Evolutionary conservation across 2,329 filamentous ascomycete species (phyloP).

Genomic region (Arthrinium puccinioides): DNA sequence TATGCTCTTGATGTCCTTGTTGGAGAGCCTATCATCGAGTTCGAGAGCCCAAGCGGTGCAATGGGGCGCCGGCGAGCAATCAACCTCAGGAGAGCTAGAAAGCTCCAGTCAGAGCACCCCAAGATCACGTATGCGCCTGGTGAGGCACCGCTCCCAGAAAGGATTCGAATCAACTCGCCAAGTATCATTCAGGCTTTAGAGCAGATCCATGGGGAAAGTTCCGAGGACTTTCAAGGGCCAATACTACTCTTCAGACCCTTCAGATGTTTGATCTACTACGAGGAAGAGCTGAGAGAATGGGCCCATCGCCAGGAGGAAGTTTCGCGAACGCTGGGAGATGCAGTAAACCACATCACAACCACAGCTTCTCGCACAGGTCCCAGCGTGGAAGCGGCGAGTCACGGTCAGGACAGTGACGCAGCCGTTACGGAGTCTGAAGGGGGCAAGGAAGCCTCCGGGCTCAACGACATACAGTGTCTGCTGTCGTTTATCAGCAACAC

Average conservation of each 20-base stretch:
- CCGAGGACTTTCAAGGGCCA: neutral
- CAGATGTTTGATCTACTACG: neutral
- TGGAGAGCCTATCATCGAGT: neutral
- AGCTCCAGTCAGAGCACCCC: neutral
- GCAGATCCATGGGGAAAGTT: neutral
- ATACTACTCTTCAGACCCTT: neutral
- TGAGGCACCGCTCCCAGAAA: neutral
- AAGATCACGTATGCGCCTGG: neutral
- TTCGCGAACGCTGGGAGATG: too few species aligned
- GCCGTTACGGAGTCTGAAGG: too few species aligned
- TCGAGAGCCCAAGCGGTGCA: neutral
- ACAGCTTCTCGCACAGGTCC: too few species aligned
- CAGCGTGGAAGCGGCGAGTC: too few species aligned
- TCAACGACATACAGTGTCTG: neutral
- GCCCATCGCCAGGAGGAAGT: neutral
- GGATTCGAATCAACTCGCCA: neutral
- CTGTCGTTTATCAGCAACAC: neutral
- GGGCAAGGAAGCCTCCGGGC: neutral
- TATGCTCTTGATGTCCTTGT: neutral
- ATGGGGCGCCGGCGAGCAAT: neutral
- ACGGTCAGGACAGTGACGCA: too few species aligned
- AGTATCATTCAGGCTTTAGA: neutral
- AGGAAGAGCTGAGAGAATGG: neutral
- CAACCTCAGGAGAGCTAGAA: neutral
- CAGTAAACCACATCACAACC: too few species aligned